Evolutionary conservation across 2,329 filamentous ascomycete species (phyloP).

Genomic region (Neofusicoccum umdonicola): DNA sequence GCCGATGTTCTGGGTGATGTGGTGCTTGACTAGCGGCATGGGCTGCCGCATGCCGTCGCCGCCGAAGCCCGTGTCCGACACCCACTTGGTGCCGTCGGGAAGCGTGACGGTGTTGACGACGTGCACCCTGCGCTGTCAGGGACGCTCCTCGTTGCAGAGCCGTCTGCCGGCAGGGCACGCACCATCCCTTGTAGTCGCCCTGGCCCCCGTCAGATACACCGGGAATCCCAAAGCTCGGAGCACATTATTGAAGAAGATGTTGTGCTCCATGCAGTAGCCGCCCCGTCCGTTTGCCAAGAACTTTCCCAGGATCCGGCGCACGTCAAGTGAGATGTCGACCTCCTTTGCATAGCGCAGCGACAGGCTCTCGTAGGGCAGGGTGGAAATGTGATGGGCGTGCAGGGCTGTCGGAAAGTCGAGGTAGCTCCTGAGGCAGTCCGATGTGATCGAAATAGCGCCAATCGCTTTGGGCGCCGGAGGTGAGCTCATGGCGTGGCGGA

Average conservation of each 20-base stretch:
- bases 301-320: conserved; percentile 51
- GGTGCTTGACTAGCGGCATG: conserved; percentile 50
- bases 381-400: conserved; percentile 42
- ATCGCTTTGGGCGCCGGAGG: conserved; percentile 24
- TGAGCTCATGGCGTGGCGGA: background rate
- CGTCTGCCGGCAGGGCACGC: conserved; percentile 17
- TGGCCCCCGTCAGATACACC: conserved; percentile 56
- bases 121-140: conserved; percentile 45
- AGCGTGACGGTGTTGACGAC: conserved; percentile 62
- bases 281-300: conserved; percentile 49
- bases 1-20: conserved; percentile 50
- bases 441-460: conserved; percentile 34
- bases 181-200: conserved; percentile 51
- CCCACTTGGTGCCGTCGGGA: conserved; percentile 47
- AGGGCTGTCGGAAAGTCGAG: conserved; percentile 13
- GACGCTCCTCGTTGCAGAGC: conserved; percentile 19
- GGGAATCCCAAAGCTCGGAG: conserved; percentile 52
- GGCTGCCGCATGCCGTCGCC: conserved; percentile 60
- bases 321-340: conserved; percentile 40
- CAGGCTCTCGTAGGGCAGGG: conserved; percentile 58
- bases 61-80: conserved; percentile 64
- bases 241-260: conserved; percentile 55
- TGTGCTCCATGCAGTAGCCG: conserved; percentile 62
- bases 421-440: conserved; percentile 25
- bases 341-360: conserved; percentile 49